Conservation (phyloP, 2,329 filamentous ascomycete genomes). For the Curvularia eragrostidis region DNA sequence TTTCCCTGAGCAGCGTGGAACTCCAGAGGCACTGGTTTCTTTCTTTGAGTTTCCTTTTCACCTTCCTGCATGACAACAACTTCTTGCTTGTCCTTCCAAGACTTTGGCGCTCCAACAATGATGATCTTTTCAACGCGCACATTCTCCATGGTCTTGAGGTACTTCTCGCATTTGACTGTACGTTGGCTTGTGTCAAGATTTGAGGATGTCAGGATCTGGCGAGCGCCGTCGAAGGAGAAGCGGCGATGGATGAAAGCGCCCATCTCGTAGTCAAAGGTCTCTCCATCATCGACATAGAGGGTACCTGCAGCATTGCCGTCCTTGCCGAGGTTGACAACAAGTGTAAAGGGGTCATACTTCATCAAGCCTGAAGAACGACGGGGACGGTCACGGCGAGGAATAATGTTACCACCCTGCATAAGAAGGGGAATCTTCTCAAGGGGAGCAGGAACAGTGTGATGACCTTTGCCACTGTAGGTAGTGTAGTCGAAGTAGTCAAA, state of each 20-base stretch:
- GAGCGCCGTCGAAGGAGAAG: conserved; percentile 68
- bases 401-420: conserved; percentile 91
- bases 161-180: conserved; percentile 71
- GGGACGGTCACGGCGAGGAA: conserved; percentile 86
- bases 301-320: conserved; percentile 77
- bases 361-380: conserved; percentile 86
- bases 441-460: conserved; percentile 75
- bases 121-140: conserved; percentile 86
- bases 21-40: conserved; percentile 63
- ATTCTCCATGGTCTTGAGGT: conserved; percentile 77
- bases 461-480: conserved; percentile 73
- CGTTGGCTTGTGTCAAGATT: conserved; percentile 54
- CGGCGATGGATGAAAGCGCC: conserved; percentile 87
- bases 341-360: conserved; percentile 93
- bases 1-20: conserved; percentile 62
- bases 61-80: conserved; percentile 69
- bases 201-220: conserved; percentile 70
- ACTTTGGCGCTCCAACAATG: conserved; percentile 76
- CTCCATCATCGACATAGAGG: conserved; percentile 91
- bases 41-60: conserved; percentile 52
- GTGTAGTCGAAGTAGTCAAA: conserved; percentile 95
- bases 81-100: conserved; percentile 71
- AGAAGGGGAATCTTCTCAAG: conserved; percentile 87
- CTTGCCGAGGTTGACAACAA: conserved; percentile 76
- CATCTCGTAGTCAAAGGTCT: conserved; percentile 84